Evolutionary conservation across 2,329 filamentous ascomycete species (phyloP).

Genomic region (Knufia fluminis): DNA sequence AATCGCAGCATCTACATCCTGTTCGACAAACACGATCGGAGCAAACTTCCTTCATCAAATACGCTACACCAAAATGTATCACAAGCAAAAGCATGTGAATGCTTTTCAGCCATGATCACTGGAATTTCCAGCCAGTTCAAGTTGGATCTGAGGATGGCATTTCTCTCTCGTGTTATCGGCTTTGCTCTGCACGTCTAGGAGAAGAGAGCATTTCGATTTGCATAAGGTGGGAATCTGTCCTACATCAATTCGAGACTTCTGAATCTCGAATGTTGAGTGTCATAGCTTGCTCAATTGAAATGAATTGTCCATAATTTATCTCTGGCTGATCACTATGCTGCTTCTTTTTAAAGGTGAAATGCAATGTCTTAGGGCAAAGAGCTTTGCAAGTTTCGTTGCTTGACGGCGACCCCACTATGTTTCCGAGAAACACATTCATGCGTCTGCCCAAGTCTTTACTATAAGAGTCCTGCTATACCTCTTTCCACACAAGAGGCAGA

Average conservation of each 20-base stretch:
- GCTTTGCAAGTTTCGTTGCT: too few relatives aligned
- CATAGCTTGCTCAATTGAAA: neutral
- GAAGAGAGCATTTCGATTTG: neutral
- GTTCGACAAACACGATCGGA: neutral
- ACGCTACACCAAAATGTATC: conserved; percentile 2
- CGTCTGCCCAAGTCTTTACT: too few relatives aligned
- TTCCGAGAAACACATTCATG: too few relatives aligned
- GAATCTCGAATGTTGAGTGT: neutral
- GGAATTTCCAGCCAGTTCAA: neutral
- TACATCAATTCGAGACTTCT: neutral
- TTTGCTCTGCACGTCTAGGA: neutral
- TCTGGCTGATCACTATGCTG: neutral
- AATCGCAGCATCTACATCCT: neutral
- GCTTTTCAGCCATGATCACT: neutral
- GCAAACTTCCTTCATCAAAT: neutral
- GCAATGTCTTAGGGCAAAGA: neutral
- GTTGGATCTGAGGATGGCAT: neutral
- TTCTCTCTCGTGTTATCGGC: neutral
- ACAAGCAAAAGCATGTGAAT: conserved; percentile 5
- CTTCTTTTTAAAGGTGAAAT: neutral
- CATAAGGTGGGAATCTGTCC: neutral
- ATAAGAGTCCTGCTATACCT: too few relatives aligned
- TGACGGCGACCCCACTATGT: too few relatives aligned
- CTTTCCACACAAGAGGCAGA: too few relatives aligned
- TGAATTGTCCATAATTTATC: neutral